A percentile compares a stretch with the other conserved stretches of the same genome.
These are phyloP conservation scores for Cladophialophora psammophila DNA, from an alignment of 2,329 filamentous ascomycete genomes.

Conservation along the genomic window DNA sequence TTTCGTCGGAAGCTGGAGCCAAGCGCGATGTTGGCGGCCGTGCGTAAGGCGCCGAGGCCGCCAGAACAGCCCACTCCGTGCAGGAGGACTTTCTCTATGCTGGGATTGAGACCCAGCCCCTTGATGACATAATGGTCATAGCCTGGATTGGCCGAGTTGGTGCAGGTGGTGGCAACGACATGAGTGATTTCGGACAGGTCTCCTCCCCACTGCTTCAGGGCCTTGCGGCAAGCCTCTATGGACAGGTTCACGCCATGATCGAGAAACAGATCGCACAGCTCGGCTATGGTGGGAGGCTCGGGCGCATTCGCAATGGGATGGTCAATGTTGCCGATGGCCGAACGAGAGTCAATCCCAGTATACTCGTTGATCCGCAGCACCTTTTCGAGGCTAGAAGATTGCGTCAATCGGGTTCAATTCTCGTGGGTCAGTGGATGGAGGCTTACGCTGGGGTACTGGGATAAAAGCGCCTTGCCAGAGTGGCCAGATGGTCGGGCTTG, in stretches of 20 bases:
- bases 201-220: slow-evolving; percentile 44
- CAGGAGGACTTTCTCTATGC: slow-evolving; percentile 70
- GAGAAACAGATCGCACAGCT: slow-evolving; percentile 43
- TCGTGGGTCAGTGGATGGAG: slow-evolving; percentile 9
- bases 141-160: slow-evolving; percentile 72
- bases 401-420: slow-evolving; percentile 9
- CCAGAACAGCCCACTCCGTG: slow-evolving; percentile 73
- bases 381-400: slow-evolving; percentile 63
- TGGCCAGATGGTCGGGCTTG: slow-evolving; percentile 59
- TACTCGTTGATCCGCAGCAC: slow-evolving; percentile 69
- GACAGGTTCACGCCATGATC: slow-evolving; percentile 44
- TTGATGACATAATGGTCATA: slow-evolving; percentile 72
- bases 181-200: slow-evolving; percentile 62
- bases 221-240: slow-evolving; percentile 44
- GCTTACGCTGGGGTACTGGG: slow-evolving; percentile 66
- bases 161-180: slow-evolving; percentile 72
- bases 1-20: slow-evolving; percentile 66
- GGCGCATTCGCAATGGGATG: slow-evolving; percentile 67
- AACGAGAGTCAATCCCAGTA: slow-evolving; percentile 70
- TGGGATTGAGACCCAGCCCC: slow-evolving; percentile 62
- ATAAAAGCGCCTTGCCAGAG: slow-evolving; percentile 64
- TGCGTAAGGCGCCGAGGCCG: slow-evolving; percentile 67
- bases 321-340: slow-evolving; percentile 67
- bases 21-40: slow-evolving; percentile 71
- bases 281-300: slow-evolving; percentile 40